Evolutionary conservation across 2,329 filamentous ascomycete species (phyloP).

Genomic region (Calycina herbarum): DNA sequence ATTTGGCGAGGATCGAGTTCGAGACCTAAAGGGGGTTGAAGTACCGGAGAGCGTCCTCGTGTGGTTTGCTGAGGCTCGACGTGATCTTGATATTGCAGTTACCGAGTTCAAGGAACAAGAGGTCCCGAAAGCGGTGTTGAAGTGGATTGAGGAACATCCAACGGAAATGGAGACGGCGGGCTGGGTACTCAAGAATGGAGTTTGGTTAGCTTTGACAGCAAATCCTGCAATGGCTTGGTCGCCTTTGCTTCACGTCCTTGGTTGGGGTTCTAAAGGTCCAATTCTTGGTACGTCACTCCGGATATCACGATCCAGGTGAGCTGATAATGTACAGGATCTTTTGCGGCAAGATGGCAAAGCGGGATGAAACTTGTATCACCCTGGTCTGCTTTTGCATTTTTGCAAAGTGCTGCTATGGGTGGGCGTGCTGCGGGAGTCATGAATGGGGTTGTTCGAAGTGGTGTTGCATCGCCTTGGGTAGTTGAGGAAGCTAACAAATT

Average conservation of each 20-base stretch:
- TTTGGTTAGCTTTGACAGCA: background rate
- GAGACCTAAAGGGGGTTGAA: background rate
- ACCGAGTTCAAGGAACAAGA: background rate
- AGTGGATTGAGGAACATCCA: slow-evolving; percentile 3
- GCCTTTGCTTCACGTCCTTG: background rate
- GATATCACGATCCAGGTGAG: background rate
- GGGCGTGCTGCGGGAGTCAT: background rate
- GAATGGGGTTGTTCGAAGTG: background rate
- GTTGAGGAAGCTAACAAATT: too few relatives aligned
- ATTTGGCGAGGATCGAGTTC: background rate
- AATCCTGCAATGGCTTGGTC: background rate
- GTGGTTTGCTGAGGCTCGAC: background rate
- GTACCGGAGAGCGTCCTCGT: background rate
- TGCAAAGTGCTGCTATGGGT: background rate
- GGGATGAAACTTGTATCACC: background rate
- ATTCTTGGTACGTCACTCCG: background rate
- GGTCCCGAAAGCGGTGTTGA: background rate
- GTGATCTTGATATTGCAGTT: background rate
- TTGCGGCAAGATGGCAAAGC: background rate
- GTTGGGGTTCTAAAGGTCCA: background rate
- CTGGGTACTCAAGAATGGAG: slow-evolving; percentile 1
- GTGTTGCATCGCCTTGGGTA: background rate
- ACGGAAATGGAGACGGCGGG: background rate
- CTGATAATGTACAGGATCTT: background rate
- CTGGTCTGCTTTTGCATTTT: background rate